Conservation (phyloP, 306 rosid species). For the Fragaria ananassa region DNA sequence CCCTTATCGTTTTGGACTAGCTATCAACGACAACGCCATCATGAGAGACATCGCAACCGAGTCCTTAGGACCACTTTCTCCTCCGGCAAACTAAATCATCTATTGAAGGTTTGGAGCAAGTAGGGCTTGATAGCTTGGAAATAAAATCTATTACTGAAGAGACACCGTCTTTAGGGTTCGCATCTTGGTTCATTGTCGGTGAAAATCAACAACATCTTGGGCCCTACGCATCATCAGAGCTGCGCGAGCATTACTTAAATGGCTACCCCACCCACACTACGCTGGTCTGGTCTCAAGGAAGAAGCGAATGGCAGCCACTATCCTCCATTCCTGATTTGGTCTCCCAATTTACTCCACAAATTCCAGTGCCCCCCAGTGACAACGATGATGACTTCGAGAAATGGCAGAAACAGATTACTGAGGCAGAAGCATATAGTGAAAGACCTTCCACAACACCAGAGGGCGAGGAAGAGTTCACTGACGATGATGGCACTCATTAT, state of each 20-base stretch:
- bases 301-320: slow-evolving; percentile 75
- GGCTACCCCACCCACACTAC: slow-evolving; percentile 65
- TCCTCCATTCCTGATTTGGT: slow-evolving; percentile 62
- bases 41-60: too few relatives aligned
- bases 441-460: slow-evolving; percentile 95
- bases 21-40: too few relatives aligned
- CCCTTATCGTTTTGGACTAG: too few relatives aligned
- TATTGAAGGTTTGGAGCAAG: too few relatives aligned
- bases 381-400: slow-evolving; percentile 66
- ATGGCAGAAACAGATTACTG: slow-evolving; percentile 39
- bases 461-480: slow-evolving; percentile 91
- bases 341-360: slow-evolving; percentile 34
- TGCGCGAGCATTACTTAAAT: slow-evolving; percentile 72
- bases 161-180: too few relatives aligned
- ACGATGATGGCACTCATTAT: slow-evolving; percentile 87
- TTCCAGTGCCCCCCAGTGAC: slow-evolving; percentile 38
- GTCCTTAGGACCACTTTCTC: too few relatives aligned
- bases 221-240: slow-evolving; percentile 73
- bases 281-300: slow-evolving; percentile 85
- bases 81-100: too few relatives aligned
- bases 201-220: slow-evolving; percentile 78
- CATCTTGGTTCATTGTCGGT: slow-evolving; percentile 67
- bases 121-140: too few relatives aligned
- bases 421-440: slow-evolving; percentile 43
- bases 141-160: too few relatives aligned